phyloP scores from a whole-genome alignment of 1,139 yeast genomes.

The Taphrina wiesneri region DNA sequence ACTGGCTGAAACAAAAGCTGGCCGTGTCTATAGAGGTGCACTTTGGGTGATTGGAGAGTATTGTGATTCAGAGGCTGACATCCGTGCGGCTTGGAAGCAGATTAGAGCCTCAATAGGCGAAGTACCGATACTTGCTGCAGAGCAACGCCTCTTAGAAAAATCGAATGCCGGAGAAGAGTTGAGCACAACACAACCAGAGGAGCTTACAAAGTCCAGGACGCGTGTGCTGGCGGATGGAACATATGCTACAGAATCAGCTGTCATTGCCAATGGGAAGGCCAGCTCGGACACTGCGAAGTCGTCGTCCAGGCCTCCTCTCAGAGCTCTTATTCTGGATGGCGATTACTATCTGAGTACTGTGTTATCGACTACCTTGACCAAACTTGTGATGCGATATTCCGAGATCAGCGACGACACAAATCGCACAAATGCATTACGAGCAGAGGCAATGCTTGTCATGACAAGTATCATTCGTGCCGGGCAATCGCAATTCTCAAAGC shows the following conservation, averaged over 20 bases:
- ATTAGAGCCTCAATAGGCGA: slow-evolving; percentile 85
- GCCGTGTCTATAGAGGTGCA: slow-evolving; percentile 90
- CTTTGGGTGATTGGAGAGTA: slow-evolving; percentile 97
- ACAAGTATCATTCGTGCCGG: slow-evolving; percentile 91
- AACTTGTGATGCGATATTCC: slow-evolving; percentile 77
- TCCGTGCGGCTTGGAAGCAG: slow-evolving; percentile 83
- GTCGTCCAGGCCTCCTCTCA: slow-evolving; percentile 63
- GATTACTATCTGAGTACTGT: slow-evolving; percentile 91
- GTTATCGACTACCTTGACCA: slow-evolving; percentile 82
- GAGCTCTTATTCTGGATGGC: slow-evolving; percentile 79
- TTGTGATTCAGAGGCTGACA: slow-evolving; percentile 65
- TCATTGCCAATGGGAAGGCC: slow-evolving; percentile 53
- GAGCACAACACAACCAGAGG: slow-evolving; percentile 41
- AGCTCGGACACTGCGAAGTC: slow-evolving; percentile 42
- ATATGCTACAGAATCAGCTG: slow-evolving; percentile 92
- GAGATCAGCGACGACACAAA: slow-evolving; percentile 55
- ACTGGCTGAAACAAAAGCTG: slow-evolving; percentile 71
- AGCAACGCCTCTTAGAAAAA: slow-evolving; percentile 52
- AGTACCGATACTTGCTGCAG: slow-evolving; percentile 81
- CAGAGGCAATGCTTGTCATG: slow-evolving; percentile 90
- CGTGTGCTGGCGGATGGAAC: slow-evolving; percentile 96
- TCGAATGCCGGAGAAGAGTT: slow-evolving; percentile 43
- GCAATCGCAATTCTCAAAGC: slow-evolving; percentile 70
- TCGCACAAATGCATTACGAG: slow-evolving; percentile 78
- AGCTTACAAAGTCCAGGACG: slow-evolving; percentile 50